Conservation (phyloP, 2,329 filamentous ascomycete genomes). For the Alternaria alternata region DNA sequence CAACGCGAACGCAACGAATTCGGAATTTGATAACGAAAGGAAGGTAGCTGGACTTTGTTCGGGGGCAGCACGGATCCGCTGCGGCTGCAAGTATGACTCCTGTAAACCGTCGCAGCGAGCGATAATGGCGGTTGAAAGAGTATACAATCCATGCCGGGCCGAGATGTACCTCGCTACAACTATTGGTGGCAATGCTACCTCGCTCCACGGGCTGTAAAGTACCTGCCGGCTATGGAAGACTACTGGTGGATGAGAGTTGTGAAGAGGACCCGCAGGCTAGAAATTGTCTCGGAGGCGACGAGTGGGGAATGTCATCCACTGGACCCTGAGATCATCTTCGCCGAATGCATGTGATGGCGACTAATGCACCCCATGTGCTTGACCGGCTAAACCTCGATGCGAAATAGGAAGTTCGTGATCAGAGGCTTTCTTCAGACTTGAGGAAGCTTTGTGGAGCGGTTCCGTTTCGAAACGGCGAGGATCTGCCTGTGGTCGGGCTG, state of each 20-base stretch:
- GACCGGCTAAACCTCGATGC: not conserved
- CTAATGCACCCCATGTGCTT: conserved; percentile 39
- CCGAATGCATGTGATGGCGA: conserved; percentile 34
- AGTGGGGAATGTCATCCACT: conserved; percentile 9
- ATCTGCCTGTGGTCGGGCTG: not conserved
- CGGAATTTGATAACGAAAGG: conserved; percentile 1
- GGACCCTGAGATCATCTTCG: conserved; percentile 39
- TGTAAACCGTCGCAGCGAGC: conserved; percentile 1
- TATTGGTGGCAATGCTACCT: conserved; percentile 9
- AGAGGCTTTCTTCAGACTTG: conserved; percentile 14
- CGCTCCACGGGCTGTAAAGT: conserved; percentile 1
- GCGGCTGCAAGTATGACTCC: conserved; percentile 10
- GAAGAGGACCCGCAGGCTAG: conserved; percentile 32
- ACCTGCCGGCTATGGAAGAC: conserved; percentile 3
- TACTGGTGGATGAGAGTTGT: conserved; percentile 12
- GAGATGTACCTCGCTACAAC: conserved; percentile 7
- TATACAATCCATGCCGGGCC: conserved; percentile 6
- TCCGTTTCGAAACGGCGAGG: conserved; percentile 27
- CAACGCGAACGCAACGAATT: conserved; percentile 6
- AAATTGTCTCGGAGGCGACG: conserved; percentile 35
- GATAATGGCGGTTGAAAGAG: conserved; percentile 5
- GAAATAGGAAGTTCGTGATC: not conserved
- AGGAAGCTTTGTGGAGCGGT: conserved; percentile 29
- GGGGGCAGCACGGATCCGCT: conserved; percentile 9
- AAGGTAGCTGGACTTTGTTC: conserved; percentile 13